A percentile compares a stretch with the other conserved stretches of the same genome.
phyloP scores from a whole-genome alignment of 176 grass and related monocot species.

The Musa acuminata region DNA sequence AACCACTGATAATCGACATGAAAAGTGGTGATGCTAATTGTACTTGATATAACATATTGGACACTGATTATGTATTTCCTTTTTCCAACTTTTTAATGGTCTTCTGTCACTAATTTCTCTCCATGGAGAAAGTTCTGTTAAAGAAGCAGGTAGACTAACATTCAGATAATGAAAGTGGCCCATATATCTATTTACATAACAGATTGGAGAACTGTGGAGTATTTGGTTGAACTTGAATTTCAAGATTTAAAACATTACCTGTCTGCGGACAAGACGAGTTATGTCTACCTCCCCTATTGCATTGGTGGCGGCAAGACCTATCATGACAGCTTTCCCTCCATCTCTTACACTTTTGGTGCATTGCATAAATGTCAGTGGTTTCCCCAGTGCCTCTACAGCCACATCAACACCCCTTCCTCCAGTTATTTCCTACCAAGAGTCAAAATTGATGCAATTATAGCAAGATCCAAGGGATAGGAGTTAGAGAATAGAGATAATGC shows the following conservation, averaged over 20 bases:
- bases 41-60: too few relatives aligned
- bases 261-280: slow-evolving; percentile 73
- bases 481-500: not conserved
- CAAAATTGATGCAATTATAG: not conserved
- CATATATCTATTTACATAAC: not conserved
- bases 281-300: slow-evolving; percentile 87
- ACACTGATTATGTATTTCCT: too few relatives aligned
- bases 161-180: not conserved
- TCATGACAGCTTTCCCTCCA: slow-evolving; percentile 99
- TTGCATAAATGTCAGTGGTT: slow-evolving; percentile 72
- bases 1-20: too few relatives aligned
- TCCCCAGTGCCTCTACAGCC: slow-evolving; percentile 92
- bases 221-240: not conserved
- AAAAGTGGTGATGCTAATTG: too few relatives aligned
- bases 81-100: too few relatives aligned
- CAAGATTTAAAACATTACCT: not conserved
- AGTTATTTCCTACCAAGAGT: slow-evolving; percentile 71
- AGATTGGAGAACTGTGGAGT: not conserved
- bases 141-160: too few relatives aligned
- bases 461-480: not conserved
- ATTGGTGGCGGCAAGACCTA: slow-evolving; percentile 72
- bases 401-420: slow-evolving; percentile 89
- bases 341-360: slow-evolving; percentile 83
- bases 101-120: too few relatives aligned
- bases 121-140: too few relatives aligned